Evolutionary conservation across 2,329 filamentous ascomycete species (phyloP).

Genomic region (Pseudocercospora cruenta): DNA sequence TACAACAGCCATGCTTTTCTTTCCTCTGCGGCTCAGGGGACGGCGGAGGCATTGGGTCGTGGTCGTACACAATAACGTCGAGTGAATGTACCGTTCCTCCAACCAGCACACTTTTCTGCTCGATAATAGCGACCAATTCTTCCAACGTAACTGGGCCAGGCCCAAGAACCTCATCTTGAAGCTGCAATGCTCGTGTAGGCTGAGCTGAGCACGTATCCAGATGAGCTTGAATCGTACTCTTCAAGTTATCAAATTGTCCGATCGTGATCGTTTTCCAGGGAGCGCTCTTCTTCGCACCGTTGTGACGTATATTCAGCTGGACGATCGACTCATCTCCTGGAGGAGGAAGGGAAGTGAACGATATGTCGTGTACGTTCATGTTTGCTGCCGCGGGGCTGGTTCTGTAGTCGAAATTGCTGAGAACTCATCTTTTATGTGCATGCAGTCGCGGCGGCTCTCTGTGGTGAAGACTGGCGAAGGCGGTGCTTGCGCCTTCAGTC

Average conservation of each 20-base stretch:
- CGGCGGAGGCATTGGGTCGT: neutral
- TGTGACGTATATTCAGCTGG: neutral
- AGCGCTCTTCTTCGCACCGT: neutral
- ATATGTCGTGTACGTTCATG: constrained; percentile 1
- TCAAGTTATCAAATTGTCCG: neutral
- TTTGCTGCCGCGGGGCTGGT: neutral
- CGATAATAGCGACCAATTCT: neutral
- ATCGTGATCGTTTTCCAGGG: constrained; percentile 3
- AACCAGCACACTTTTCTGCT: neutral
- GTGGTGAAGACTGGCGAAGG: neutral
- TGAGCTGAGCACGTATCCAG: neutral
- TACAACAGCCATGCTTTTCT: neutral
- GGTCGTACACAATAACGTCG: neutral
- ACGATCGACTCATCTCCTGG: neutral
- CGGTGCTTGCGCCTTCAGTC: neutral
- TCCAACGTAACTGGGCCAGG: neutral
- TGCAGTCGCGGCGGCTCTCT: neutral
- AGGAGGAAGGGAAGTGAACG: neutral
- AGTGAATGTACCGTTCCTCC: neutral
- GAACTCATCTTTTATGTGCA: neutral
- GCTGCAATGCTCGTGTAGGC: neutral
- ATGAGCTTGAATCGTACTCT: neutral
- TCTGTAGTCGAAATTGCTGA: neutral
- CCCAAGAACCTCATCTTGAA: neutral
- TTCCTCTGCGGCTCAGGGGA: neutral